These are phyloP conservation scores for Zygnema cylindricum DNA, from an alignment of 139 green algal genomes.

Conservation along the genomic window DNA sequence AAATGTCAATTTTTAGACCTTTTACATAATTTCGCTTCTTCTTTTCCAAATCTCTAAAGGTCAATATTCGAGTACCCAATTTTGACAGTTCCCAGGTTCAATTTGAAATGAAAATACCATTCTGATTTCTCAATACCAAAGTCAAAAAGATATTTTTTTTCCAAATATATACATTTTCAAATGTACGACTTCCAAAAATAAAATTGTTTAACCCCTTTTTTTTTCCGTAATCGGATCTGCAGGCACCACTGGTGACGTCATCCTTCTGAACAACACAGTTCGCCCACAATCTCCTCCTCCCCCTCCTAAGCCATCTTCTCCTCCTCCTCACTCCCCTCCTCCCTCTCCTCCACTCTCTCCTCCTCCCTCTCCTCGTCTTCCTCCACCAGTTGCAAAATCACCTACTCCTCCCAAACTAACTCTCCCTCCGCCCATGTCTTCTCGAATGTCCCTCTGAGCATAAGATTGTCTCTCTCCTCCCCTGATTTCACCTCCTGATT, in stretches of 20 bases:
- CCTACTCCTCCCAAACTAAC: not conserved
- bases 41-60: no score
- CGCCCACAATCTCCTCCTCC: not conserved
- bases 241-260: not conserved
- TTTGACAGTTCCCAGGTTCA: no score
- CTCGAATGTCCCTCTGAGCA: not conserved
- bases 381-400: not conserved
- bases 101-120: no score
- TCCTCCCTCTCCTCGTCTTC: not conserved
- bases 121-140: no score
- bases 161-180: no score
- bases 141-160: no score
- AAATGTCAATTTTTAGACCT: no score
- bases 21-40: no score
- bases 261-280: not conserved
- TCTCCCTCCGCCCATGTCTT: not conserved
- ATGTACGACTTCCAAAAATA: no score
- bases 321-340: not conserved
- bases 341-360: not conserved
- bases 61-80: no score
- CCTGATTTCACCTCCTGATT: not conserved
- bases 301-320: not conserved
- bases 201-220: not conserved
- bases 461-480: not conserved
- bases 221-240: not conserved